Evolutionary conservation across 805 yeast species (phyloP), one percentile per base, ranked within the genome.

Genomic region (Kurtzmaniella fragi): DNA sequence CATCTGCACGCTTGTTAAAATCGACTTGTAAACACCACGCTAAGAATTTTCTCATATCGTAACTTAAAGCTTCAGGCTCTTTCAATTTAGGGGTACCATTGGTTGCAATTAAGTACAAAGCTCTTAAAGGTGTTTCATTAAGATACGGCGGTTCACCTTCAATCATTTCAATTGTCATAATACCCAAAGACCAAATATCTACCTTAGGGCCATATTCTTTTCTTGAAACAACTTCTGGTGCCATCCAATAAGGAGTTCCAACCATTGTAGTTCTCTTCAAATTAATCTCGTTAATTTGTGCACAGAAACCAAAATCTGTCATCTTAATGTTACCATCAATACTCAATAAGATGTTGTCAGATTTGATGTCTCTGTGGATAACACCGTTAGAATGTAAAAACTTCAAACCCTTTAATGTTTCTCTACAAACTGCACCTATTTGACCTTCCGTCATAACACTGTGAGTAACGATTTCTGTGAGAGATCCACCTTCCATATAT

Each of bases 81-180:
- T 90, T 89, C 56, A 93, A 70, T 49, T 82, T 81, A 16, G 99
- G 99, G 0, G 98, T 93, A 38, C 99, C 99, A 53, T 88, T 91
- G 0, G 96, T 88, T 4, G 96, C 96, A 70, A 93, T 93, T 60
- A 93, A 70, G 62, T 90, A 93, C 37, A 93, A 70, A 0, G 98
- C 98, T 53, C 93, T 78, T 57, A 93, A 73, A 16, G 99, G 99
- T 29, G 95, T 87, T 61, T 93, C 99, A 53, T 91, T 91, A 57
- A 93, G 70, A 56, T 93, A 93, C 2, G 99, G 99, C 11, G 99
- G 99, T 60, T 93, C 99, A 17, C 97, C 96, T 63, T 93, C 99
- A 49, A 93, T 87, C 98, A 93, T 91, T 64, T 93, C 99, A 53
- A 93, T 93, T 15, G 87, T 82, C 98, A 93, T 93, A 48, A 93